Evolutionary conservation across 495 filamentous ascomycete species (phyloP), one percentile per base, ranked within the genome.

Genomic region (Podospora conica): DNA sequence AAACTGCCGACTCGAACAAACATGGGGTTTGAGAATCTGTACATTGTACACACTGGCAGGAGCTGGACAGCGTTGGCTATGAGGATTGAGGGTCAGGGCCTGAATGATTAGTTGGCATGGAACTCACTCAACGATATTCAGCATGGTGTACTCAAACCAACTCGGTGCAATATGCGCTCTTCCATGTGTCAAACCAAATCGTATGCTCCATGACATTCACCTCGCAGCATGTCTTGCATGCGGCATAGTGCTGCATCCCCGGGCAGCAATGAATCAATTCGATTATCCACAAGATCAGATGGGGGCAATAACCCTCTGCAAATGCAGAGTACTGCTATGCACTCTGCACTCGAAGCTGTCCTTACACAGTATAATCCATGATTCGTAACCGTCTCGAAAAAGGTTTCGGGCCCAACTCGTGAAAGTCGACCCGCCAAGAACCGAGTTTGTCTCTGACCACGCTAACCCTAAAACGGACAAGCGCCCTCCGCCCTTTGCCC

Each of bases 401-500:
- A 57, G 55, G 55, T 57, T 57, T 57, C 40, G 33, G 57, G 1
- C 9, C 25, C 58, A 29, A 59, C 20, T 18, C 8, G 27, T 59
- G n/a, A 59, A 27, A 22, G 57, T 28, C 27, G 57, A n/a, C 55
- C 20, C 24, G 54, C 54, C 54, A 58, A 64, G 63, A 27, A n/a
- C 58, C 48, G 55, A 55, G 63, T 23, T 64, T 61, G 18, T 21
- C 11, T 58, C 22, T 27, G 6, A 55, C 9, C 15, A 20, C 33
- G n/a, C 64, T 55, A 60, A 10, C 27, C 56, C 57, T 15, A 24
- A 65, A n/a, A 2, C 53, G 48, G 64, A 0, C 31, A 28, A 55
- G 8, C 61, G 24, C 27, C 29, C 18, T 23, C 21, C 53, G 65
- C 63, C 65, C 60, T 22, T 65, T 70, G 68, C 70, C 70, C 68